Base-by-base conservation (phyloP, 306 rosid species). In the Quercus alba region DNA sequence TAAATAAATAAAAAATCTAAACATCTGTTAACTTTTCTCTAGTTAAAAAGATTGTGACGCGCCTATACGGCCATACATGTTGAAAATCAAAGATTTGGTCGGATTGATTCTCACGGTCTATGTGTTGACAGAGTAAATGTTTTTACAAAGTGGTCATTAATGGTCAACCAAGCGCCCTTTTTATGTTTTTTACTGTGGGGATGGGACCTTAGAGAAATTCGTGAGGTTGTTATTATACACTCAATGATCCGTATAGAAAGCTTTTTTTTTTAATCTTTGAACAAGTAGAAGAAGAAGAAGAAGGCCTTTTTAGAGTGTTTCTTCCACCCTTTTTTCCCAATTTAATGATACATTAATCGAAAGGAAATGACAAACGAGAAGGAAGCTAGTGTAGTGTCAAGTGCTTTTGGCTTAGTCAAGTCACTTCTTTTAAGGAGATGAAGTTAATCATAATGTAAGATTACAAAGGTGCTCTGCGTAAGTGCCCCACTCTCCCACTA, bases 381-480 rank as follows among this genome's bases (percentile, higher is more conserved):
- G 83, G 26, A 62, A 2, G 63, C 54, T 35, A 0, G 8, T 1
- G 41, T 6, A 75, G 66, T 64, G 85, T 26, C 46, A 41, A 41
- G 46, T 41, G 46, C 46, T 41, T 70, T 83, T 74, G 86, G 86
- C 71, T 82, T 79, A 81, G 86, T 86, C 86, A 84, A 82, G 75
- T 88, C 89, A 76, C 97, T 85, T 85, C 94, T 92, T 90, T 92
- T 90, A 81, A 91, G 90, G 77, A 83, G 87, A 10, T 3, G 51
- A 70, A 71, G 80, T 79, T 77, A 67, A 85, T 86, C 14, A 78
- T 81, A 49, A 72, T 76, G 77, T 15, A 77, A 73, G 51, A 70
- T 56, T 56, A 70, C 76, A 82, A 68, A 76, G 80, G 52, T 73
- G 70, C 71, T 56, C 21, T 68, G 25, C 18, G 35, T 41, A 41